Evolutionary conservation across 78 protist genomes (phyloP).

Genomic region (Dictyostelium firmibasis): DNA sequence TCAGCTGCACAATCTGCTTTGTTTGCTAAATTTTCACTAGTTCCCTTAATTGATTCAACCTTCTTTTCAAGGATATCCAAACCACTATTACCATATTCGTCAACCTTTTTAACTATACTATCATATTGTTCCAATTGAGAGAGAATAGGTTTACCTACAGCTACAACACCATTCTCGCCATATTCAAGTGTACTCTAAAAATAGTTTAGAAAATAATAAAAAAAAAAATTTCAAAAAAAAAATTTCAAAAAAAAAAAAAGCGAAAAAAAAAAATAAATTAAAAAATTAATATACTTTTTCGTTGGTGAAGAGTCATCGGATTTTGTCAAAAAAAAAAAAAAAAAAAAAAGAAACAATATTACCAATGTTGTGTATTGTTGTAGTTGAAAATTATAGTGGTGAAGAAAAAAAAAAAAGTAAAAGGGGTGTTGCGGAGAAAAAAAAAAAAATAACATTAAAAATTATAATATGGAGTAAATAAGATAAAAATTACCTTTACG

Average conservation of each 20-base stretch:
- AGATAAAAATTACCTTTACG: not conserved
- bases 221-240: slow-evolving; percentile 14
- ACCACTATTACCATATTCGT: not conserved
- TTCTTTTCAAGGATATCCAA: not conserved
- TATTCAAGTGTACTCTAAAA: not conserved
- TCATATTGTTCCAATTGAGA: slow-evolving; percentile 9
- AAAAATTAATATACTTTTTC: not conserved
- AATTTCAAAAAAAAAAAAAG: not conserved
- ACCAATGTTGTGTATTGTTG: too few relatives aligned
- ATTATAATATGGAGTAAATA: not conserved
- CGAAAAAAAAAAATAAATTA: not conserved
- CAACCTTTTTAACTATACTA: not conserved
- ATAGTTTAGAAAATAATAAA: not conserved
- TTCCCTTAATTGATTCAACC: not conserved
- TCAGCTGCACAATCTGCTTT: not conserved
- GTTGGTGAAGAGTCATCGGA: not conserved
- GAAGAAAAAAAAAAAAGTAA: not conserved
- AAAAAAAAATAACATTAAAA: not conserved
- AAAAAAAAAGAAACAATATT: too few relatives aligned
- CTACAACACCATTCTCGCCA: slow-evolving; percentile 5
- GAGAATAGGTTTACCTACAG: not conserved
- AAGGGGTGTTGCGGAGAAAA: not conserved
- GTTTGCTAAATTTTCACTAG: not conserved
- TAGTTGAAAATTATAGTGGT: not conserved
- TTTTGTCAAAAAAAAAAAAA: not conserved